Evolutionary conservation across 176 grass and related monocot genomes (phyloP).

Genomic region (Bonia amplexicaulis): DNA sequence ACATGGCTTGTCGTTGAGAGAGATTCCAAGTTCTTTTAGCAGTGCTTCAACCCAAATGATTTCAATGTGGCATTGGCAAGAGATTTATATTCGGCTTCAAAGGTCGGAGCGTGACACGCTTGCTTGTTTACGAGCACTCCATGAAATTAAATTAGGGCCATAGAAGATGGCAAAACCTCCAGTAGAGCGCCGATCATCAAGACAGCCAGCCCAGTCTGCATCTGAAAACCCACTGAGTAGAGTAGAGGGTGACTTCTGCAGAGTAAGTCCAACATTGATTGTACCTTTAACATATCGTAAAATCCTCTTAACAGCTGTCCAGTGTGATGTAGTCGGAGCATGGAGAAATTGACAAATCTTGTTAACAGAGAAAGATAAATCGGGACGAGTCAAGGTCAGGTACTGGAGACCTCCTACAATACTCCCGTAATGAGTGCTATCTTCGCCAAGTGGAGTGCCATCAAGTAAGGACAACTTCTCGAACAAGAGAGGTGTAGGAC

Average conservation of each 20-base stretch:
- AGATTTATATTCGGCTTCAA: no score
- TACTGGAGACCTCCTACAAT: neutral
- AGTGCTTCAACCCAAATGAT: no score
- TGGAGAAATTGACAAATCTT: neutral
- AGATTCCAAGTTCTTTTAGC: no score
- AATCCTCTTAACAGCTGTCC: neutral
- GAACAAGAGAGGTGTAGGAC: neutral
- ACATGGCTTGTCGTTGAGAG: no score
- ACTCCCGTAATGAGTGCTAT: neutral
- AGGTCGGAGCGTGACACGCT: no score
- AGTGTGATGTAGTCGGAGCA: neutral
- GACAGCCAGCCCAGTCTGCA: neutral
- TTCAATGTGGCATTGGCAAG: no score
- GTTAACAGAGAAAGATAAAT: neutral
- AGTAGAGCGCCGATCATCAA: neutral
- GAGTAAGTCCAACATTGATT: neutral
- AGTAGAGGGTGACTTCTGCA: neutral
- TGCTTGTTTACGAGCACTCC: neutral
- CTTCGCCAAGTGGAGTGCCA: neutral
- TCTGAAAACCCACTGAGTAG: neutral
- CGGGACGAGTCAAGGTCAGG: neutral
- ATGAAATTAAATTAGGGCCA: neutral
- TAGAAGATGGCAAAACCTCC: neutral
- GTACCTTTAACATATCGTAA: neutral
- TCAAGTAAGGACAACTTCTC: neutral